Percentiles rank a stretch among this genome's conserved stretches.
phyloP scores from a whole-genome alignment of 2,329 filamentous ascomycete species.

The Colletotrichum cordylinicola region DNA sequence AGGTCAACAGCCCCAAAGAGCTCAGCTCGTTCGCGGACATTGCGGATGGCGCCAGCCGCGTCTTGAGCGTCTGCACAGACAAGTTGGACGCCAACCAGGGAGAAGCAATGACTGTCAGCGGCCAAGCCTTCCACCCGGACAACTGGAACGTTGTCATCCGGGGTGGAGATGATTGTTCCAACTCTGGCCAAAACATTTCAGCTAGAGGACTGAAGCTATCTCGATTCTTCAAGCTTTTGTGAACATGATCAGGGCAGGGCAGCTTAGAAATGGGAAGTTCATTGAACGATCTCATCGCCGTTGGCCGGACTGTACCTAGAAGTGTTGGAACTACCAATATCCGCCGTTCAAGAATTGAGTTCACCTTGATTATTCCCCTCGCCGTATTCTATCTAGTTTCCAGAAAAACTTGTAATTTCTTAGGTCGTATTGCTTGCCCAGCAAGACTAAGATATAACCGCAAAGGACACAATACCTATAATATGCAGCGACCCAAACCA shows the following conservation, averaged over 20 bases:
- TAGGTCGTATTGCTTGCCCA: no score
- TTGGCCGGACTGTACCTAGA: neutral
- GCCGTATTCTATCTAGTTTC: no score
- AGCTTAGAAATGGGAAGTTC: neutral
- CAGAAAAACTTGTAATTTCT: no score
- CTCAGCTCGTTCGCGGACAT: conserved; percentile 7
- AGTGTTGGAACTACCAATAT: neutral
- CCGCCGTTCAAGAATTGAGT: neutral
- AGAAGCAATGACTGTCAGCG: conserved; percentile 1
- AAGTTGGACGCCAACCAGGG: conserved; percentile 8
- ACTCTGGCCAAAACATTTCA: neutral
- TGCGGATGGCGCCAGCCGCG: conserved; percentile 2
- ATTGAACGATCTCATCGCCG: neutral
- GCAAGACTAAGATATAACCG: no score
- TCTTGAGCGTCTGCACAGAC: conserved; percentile 3
- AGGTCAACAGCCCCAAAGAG: neutral
- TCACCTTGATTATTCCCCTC: no score
- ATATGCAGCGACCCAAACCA: no score
- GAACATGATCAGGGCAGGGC: neutral
- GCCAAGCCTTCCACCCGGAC: conserved; percentile 6
- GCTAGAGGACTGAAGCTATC: neutral
- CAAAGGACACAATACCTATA: no score
- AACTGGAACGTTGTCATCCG: conserved; percentile 4
- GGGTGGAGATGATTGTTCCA: neutral
- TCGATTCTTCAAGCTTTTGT: neutral